Percentiles rank a stretch among this genome's conserved stretches.
Conservation (phyloP, 495 filamentous ascomycete genomes). For the Penicillium flavigenum region DNA sequence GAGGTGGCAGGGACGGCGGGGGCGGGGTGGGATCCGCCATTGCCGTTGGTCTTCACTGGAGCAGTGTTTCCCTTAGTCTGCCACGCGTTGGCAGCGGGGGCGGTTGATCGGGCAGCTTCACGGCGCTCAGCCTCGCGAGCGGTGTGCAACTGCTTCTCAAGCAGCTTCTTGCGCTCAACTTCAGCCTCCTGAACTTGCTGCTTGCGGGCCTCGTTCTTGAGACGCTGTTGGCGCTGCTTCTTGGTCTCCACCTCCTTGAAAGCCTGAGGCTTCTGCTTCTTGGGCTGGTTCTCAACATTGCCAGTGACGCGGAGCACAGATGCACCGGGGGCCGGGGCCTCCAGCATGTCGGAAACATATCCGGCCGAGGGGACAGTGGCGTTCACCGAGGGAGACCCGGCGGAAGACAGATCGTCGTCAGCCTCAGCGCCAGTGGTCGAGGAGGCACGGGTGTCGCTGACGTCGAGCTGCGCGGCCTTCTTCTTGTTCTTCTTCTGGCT, state of each 20-base stretch:
- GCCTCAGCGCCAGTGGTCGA: conserved; percentile 78
- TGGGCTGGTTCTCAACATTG: conserved; percentile 57
- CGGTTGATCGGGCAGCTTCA: conserved; percentile 66
- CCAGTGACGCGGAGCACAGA: conserved; percentile 74
- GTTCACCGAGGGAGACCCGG: conserved; percentile 55
- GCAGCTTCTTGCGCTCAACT: conserved; percentile 63
- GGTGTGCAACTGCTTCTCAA: conserved; percentile 77
- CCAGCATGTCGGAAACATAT: conserved; percentile 86
- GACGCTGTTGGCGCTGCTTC: conserved; percentile 85
- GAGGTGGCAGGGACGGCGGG: conserved; percentile 31
- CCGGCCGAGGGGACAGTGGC: conserved; percentile 52
- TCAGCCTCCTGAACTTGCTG: conserved; percentile 69
- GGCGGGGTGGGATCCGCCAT: conserved; percentile 30
- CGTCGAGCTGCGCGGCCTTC: conserved; percentile 40
- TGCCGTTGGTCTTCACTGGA: conserved; percentile 28
- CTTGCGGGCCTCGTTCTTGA: conserved; percentile 77
- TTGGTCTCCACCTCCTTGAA: conserved; percentile 67
- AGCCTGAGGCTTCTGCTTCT: conserved; percentile 62
- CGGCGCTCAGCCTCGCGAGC: conserved; percentile 78
- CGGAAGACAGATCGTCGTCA: conserved; percentile 74
- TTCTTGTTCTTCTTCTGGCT: conserved; percentile 62
- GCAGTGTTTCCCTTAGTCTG: conserved; percentile 34
- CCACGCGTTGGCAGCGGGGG: conserved; percentile 64
- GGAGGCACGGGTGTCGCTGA: conserved; percentile 48
- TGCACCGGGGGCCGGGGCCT: conserved; percentile 64